Percentiles rank a stretch among this genome's conserved stretches.
Conservation (phyloP, 2,329 filamentous ascomycete genomes). For the Aspergillus ustus region DNA sequence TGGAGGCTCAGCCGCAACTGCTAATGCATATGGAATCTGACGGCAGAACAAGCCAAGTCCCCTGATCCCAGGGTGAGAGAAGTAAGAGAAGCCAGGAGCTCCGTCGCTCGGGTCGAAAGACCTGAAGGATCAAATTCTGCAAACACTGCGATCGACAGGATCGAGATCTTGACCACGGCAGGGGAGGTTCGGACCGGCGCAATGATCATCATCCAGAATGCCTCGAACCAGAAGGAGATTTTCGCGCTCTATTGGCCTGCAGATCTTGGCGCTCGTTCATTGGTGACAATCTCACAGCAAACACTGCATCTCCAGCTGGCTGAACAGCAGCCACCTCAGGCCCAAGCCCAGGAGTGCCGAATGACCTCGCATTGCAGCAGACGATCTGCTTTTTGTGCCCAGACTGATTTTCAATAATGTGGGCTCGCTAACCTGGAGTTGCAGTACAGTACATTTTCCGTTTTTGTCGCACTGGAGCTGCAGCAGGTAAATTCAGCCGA, state of each 20-base stretch:
- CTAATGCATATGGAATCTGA: not conserved
- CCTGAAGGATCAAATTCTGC: not conserved
- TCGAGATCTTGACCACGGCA: not conserved
- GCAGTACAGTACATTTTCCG: not conserved
- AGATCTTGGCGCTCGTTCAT: not conserved
- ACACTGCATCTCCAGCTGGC: not conserved
- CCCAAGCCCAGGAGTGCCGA: not conserved
- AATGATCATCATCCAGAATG: not conserved
- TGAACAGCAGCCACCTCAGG: not conserved
- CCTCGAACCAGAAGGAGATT: not conserved
- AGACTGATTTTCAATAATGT: not conserved
- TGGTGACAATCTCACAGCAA: not conserved
- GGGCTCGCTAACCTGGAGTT: not conserved
- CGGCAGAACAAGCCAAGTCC: too few species aligned
- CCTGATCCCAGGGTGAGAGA: not conserved
- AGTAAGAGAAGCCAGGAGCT: not conserved
- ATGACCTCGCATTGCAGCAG: not conserved
- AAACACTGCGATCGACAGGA: not conserved
- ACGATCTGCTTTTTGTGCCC: not conserved
- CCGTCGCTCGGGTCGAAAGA: not conserved
- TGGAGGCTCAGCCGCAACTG: not conserved
- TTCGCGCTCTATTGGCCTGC: not conserved
- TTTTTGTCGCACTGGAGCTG: not conserved
- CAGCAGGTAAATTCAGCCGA: not conserved
- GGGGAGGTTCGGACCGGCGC: not conserved